A percentile compares a stretch with the other conserved stretches of the same genome.
Evolutionary conservation across 352 stramenopile species (phyloP).

Genomic region (Phytopythium montanum): DNA sequence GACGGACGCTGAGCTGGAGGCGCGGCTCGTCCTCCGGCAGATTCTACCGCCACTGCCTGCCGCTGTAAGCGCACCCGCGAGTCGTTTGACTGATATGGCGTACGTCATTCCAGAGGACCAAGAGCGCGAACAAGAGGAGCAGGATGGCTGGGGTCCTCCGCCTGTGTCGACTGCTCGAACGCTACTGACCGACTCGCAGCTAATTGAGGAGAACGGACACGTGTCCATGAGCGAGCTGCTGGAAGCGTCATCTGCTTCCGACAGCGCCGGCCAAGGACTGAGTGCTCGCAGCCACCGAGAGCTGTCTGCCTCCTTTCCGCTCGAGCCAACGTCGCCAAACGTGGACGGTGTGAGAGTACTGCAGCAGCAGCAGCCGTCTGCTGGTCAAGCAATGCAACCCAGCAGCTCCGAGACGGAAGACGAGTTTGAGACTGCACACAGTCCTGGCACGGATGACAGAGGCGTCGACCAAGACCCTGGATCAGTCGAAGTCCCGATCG

Average conservation of each 20-base stretch:
- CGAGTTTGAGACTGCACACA: not conserved
- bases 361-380: not conserved
- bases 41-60: conserved; percentile 15
- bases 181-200: conserved; percentile 50
- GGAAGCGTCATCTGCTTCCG: not conserved
- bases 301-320: not conserved
- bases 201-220: conserved; percentile 62
- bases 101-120: conserved; percentile 61
- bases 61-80: not conserved
- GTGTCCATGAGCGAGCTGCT: conserved; percentile 33
- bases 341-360: not conserved
- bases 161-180: conserved; percentile 1
- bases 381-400: conserved; percentile 14
- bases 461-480: not conserved
- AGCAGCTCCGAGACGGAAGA: conserved; percentile 4
- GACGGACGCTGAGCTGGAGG: conserved; percentile 27
- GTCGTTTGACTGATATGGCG: conserved; percentile 42
- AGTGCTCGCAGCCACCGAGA: not conserved
- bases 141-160: conserved; percentile 45
- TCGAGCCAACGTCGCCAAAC: not conserved
- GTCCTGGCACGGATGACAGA: conserved; percentile 5
- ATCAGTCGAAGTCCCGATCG: not conserved
- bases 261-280: not conserved
- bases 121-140: conserved; percentile 41
- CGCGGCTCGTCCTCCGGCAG: conserved; percentile 46